A percentile compares a stretch with the other conserved stretches of the same genome.
Evolutionary conservation across 73 alveolate species (phyloP).

Genomic region (Breviolum minutum): DNA sequence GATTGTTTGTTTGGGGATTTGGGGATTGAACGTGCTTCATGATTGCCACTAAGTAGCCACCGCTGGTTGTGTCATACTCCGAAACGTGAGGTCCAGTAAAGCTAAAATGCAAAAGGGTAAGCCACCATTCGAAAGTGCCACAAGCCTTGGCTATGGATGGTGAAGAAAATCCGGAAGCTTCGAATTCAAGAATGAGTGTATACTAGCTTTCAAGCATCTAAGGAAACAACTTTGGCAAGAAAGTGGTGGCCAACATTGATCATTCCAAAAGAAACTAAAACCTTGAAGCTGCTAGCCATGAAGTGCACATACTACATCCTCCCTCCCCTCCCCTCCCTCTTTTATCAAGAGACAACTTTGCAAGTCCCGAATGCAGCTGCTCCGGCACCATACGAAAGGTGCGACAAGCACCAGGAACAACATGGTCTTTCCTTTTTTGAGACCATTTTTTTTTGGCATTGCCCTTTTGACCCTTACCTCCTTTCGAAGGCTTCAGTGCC

Average conservation of each 20-base stretch:
- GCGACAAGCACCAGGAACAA: background rate
- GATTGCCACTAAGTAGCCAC: background rate
- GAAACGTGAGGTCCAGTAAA: background rate
- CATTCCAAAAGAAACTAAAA: background rate
- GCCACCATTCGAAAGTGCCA: background rate
- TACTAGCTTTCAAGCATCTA: background rate
- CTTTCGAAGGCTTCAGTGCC: background rate
- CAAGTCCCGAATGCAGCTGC: background rate
- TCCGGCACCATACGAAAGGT: background rate
- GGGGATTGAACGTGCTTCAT: too few relatives aligned
- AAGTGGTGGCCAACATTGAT: background rate
- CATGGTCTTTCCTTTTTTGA: background rate
- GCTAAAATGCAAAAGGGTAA: background rate
- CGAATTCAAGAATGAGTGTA: background rate
- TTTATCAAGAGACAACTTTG: background rate
- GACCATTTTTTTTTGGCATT: background rate
- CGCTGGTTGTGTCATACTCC: background rate
- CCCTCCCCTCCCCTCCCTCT: background rate
- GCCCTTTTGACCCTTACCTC: too few relatives aligned
- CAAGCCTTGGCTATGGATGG: background rate
- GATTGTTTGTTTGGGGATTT: too few relatives aligned
- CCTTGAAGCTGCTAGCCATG: too few relatives aligned
- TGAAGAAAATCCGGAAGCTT: background rate
- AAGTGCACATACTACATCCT: background rate
- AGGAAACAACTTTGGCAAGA: background rate